These are phyloP conservation scores for Haplosporangium gracile DNA, from an alignment of 192 early-diverging fungal species.

Conservation along the genomic window DNA sequence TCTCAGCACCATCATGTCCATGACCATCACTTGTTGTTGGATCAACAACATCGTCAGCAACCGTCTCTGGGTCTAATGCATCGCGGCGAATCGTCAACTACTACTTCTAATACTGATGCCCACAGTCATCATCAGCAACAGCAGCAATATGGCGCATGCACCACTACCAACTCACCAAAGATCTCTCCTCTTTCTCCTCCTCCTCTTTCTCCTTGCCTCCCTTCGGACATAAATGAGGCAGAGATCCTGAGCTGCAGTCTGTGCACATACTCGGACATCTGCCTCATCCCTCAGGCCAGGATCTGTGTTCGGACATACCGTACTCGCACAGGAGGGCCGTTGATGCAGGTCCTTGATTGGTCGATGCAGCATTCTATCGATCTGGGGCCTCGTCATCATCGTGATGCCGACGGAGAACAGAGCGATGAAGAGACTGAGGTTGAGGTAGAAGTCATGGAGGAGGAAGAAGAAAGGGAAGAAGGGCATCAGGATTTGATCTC, in stretches of 20 bases:
- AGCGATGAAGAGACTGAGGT: background rate
- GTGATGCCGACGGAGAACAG: background rate
- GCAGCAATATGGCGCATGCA: background rate
- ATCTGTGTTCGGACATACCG: conserved; percentile 35
- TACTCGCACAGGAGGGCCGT: background rate
- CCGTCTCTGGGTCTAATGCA: background rate
- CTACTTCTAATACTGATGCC: too few relatives aligned
- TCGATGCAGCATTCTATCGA: conserved; percentile 7
- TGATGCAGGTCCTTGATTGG: conserved; percentile 41
- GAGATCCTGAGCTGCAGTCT: conserved; percentile 32
- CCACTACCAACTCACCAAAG: background rate
- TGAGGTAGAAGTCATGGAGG: background rate
- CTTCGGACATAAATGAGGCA: background rate
- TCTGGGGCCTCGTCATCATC: background rate
- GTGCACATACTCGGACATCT: conserved; percentile 35
- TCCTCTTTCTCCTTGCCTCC: too few relatives aligned
- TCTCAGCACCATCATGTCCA: conserved; percentile 3
- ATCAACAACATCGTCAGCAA: background rate
- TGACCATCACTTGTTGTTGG: conserved; percentile 7
- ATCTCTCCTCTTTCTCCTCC: too few relatives aligned
- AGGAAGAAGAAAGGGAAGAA: background rate
- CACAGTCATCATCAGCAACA: background rate
- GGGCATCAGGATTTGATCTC: conserved; percentile 45
- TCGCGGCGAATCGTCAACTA: background rate
- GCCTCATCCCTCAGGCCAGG: conserved; percentile 28